Base-by-base conservation (phyloP, 768 basidiomycete species). In the Sporobolomyces pararoseus region DNA sequence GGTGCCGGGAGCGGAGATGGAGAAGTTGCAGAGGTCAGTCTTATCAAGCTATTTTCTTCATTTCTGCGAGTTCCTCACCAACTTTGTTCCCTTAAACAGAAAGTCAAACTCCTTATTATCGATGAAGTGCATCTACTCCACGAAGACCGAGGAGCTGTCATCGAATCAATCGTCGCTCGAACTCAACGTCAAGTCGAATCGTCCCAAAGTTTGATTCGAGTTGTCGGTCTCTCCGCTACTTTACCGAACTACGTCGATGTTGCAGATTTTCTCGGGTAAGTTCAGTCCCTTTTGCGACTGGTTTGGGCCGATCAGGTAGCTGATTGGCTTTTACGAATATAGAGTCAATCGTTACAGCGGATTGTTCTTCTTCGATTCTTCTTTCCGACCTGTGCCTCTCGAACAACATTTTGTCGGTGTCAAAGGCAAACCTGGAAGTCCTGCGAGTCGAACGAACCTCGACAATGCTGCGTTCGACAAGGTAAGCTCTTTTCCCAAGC, bases 401-500 rank as follows among this genome's bases (percentile, higher is more conserved):
- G 93, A 98, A 77, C 96, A 98, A 77, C 96, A 96, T 80, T 99
- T 97, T 79, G 82, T 98, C 63, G 96, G 95, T 3, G 85, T 96
- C 47, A 87, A 86, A 77, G 96, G 96, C 13, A 99, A 96, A 79
- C 81, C 89, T 0, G 86, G 88, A 59, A 89, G 88, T 74, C 74
- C 80, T 2, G 83, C 83, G 29, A 87, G 87, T n/a, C 86, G 86
- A 74, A 89, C 86, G 76, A 95, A 94, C 75, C 83, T 98, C 60
- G 96, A 99, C 79, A 82, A 82, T 31, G 91, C 91, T 31, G 87
- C 90, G 2, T 98, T 89, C 75, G 84, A 94, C 75, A 97, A 95
- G 73, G 81, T 80, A 3, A 25, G 75, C 34, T 12, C 35, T 31
- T 9, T 47, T 21, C 3, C 1, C 29, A 2, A 10, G 21, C 47